phyloP scores from a whole-genome alignment of 2,329 filamentous ascomycete genomes.

The Paecilomyces dactylethromorphus region DNA sequence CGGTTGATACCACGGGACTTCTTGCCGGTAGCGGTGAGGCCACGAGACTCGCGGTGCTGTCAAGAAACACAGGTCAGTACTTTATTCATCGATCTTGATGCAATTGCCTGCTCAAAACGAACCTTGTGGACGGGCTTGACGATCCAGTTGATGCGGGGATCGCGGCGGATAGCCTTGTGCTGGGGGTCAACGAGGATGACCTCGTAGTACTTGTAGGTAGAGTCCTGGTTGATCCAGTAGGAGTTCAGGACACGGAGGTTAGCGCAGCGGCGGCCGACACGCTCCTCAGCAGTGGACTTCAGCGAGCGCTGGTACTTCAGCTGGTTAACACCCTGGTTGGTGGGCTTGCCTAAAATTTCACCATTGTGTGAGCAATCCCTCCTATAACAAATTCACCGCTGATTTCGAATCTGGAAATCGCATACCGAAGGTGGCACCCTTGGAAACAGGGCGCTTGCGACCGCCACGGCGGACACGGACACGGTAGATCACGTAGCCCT shows the following conservation, averaged over 20 bases:
- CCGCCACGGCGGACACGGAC: conserved; percentile 97
- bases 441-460: conserved; percentile 90
- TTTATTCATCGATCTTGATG: not conserved
- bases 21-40: conserved; percentile 98
- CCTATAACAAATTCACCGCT: not conserved
- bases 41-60: conserved; percentile 91
- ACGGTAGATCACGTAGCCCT: conserved; percentile 99
- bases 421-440: conserved; percentile 98
- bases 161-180: conserved; percentile 99
- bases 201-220: conserved; percentile 99
- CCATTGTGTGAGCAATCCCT: not conserved
- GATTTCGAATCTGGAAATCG: conserved; percentile 7
- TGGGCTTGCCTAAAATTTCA: conserved; percentile 77
- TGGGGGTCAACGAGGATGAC: conserved; percentile 99
- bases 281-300: conserved; percentile 96
- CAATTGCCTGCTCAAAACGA: conserved; percentile 10
- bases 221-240: conserved; percentile 99
- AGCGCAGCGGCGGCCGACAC: conserved; percentile 97
- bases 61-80: conserved; percentile 16
- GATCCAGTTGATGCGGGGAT: conserved; percentile 99
- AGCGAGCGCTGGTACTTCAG: conserved; percentile 99
- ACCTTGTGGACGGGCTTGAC: conserved; percentile 97
- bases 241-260: conserved; percentile 99
- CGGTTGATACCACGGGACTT: conserved; percentile 99
- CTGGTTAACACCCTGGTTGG: conserved; percentile 99